A percentile compares a stretch with the other conserved stretches of the same genome.
These are phyloP conservation scores for Pichia sp. DNA, from an alignment of 1,139 yeast genomes.

Conservation along the genomic window DNA sequence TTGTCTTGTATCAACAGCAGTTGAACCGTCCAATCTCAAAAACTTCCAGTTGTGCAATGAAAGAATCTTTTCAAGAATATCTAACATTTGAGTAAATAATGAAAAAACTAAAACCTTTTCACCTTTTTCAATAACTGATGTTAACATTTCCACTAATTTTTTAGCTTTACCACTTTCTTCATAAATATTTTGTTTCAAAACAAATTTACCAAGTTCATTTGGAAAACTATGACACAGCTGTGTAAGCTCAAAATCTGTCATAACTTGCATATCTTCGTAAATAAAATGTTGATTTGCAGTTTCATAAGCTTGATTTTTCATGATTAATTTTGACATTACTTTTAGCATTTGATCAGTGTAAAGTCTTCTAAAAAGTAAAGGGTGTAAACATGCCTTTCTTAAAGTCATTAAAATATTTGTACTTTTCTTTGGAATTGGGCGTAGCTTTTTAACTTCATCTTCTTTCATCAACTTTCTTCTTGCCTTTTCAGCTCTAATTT, in stretches of 20 bases:
- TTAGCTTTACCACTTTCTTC: constrained; percentile 73
- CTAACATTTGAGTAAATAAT: constrained; percentile 85
- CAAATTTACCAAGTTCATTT: constrained; percentile 48
- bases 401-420: constrained; percentile 61
- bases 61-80: constrained; percentile 73
- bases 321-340: constrained; percentile 69
- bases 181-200: constrained; percentile 52
- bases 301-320: constrained; percentile 71
- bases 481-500: constrained; percentile 46
- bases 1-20: constrained; percentile 90
- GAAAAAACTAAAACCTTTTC: constrained; percentile 84
- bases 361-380: constrained; percentile 56
- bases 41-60: constrained; percentile 63
- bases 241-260: constrained; percentile 88
- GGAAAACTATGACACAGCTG: constrained; percentile 69
- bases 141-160: constrained; percentile 52
- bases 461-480: constrained; percentile 36
- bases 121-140: constrained; percentile 45
- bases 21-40: constrained; percentile 85
- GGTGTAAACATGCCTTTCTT: constrained; percentile 72
- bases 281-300: constrained; percentile 72
- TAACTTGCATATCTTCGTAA: constrained; percentile 90
- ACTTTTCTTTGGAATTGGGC: constrained; percentile 27
- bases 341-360: constrained; percentile 50
- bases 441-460: constrained; percentile 32